Evolutionary conservation across 495 filamentous ascomycete genomes (phyloP).

Genomic region (Oidiodendron maius): DNA sequence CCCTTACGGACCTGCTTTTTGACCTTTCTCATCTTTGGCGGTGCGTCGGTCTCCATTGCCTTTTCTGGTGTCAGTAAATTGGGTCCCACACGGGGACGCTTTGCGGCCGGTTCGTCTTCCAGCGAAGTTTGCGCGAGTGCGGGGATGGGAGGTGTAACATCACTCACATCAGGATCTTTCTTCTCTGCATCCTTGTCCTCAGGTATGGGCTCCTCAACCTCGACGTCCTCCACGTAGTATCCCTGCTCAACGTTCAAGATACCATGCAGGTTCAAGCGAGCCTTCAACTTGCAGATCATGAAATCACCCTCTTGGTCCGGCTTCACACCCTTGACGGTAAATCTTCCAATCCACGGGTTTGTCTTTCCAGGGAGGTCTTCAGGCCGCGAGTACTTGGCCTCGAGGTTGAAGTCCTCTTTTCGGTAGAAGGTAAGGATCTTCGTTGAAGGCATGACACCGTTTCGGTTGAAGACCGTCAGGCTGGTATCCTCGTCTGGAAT

Average conservation of each 20-base stretch:
- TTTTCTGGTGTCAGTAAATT: slow-evolving; percentile 31
- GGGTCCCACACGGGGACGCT: slow-evolving; percentile 10
- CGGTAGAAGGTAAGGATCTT: slow-evolving; percentile 99
- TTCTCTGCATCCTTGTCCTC: slow-evolving; percentile 48
- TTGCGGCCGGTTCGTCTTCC: slow-evolving; percentile 10
- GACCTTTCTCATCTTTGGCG: slow-evolving; percentile 90
- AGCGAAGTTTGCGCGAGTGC: slow-evolving; percentile 4
- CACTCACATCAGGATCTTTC: slow-evolving; percentile 50
- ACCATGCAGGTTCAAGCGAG: slow-evolving; percentile 92
- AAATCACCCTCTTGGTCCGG: slow-evolving; percentile 84
- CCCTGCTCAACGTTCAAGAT: slow-evolving; percentile 94
- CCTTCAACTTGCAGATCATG: slow-evolving; percentile 99
- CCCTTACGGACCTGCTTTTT: slow-evolving; percentile 99
- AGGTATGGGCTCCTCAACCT: slow-evolving; percentile 89
- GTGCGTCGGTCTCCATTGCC: slow-evolving; percentile 88
- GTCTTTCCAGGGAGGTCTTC: slow-evolving; percentile 87
- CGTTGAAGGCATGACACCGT: slow-evolving; percentile 95
- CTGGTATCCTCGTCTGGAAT: slow-evolving; percentile 98
- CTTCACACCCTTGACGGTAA: slow-evolving; percentile 88
- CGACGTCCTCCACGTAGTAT: slow-evolving; percentile 97
- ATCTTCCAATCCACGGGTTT: slow-evolving; percentile 91
- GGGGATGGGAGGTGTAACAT: background rate
- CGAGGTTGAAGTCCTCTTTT: slow-evolving; percentile 94
- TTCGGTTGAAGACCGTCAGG: slow-evolving; percentile 94
- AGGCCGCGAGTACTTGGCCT: slow-evolving; percentile 86